Conservation (phyloP, 75 land plant genomes). For the Cryptomeria japonica region DNA sequence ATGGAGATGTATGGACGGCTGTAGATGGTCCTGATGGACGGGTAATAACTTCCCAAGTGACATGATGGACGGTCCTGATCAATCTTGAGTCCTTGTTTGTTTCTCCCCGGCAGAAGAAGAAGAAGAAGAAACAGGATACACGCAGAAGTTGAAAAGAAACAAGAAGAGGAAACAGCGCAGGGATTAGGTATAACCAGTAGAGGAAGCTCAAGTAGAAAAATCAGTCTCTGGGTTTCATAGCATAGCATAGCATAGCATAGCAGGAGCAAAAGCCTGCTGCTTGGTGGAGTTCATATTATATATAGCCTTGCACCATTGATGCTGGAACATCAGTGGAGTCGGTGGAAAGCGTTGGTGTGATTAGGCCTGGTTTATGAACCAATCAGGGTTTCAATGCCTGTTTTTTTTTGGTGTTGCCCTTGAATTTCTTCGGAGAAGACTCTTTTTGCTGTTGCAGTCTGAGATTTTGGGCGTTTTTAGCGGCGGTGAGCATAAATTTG, state of each 20-base stretch:
- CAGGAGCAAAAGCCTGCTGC: not conserved
- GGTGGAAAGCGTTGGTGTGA: not conserved
- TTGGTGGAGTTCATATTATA: not conserved
- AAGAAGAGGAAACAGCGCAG: not conserved
- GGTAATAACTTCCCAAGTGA: not conserved
- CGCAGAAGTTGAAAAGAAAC: not conserved
- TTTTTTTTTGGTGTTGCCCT: not conserved
- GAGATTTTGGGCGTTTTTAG: not conserved
- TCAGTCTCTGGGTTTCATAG: not conserved
- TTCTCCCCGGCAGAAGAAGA: not conserved
- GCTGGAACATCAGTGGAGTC: not conserved
- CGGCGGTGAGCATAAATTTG: not conserved
- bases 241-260: not conserved
- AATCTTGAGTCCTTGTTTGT: conserved; percentile 2
- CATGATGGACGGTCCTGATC: conserved; percentile 8
- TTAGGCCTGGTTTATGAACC: not conserved
- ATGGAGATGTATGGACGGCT: conserved; percentile 5
- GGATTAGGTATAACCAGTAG: not conserved
- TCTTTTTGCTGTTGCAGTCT: not conserved
- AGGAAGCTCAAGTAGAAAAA: not conserved
- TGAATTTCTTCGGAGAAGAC: not conserved
- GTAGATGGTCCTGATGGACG: conserved; percentile 5
- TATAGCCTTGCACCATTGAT: not conserved
- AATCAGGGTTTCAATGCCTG: not conserved
- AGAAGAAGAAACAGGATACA: not conserved